Base-by-base conservation (phyloP, 345 rosid genomes). In the Rubroshorea leprosula region DNA sequence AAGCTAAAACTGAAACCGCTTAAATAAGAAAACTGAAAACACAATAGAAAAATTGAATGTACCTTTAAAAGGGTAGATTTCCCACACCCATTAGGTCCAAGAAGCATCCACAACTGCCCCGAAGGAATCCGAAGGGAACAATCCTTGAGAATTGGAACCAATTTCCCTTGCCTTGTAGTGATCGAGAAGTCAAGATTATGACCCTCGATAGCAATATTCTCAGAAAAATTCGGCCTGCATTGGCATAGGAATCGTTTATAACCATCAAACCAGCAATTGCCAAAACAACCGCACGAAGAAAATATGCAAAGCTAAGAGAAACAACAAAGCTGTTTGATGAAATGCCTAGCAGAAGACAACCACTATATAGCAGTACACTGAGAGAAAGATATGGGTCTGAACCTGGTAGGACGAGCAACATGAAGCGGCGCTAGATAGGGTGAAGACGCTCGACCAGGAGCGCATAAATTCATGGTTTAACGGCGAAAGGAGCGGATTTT, bases 21-120 rank as follows among this genome's bases (percentile, higher is more conserved):
- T 46, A 41, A 54, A 20, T 8, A 23, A 10, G 12, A 25, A 43
- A 23, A 49, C 16, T 5, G 25, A 20, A 14, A 10, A 25, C 4
- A n/a, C 1, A 35, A 58, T 5, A 12, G 16, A 11, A 3, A 12
- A 52, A 15, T 4, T 1, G 20, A n/a, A 49, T 19, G 51, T 41
- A 89, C 98, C 95, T 89, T 92, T 70, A 92, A 79, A 72, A 89
- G 93, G 46, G 97, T 92, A 57, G 98, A 92, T 80, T 92, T 92
- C 0, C 98, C 98, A 65, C 95, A 92, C 14, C 98, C 97, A 66
- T 92, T 92, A 45, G 98, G 98, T 10, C 98, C 97, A 61, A 89
- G 96, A 72, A 89, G 75, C 97, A 92, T 89, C 95, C 98, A 89
- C 49, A 92, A 68, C 57, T 86, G 81, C 3, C 95, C 98, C 0